Evolutionary conservation across 2,329 filamentous ascomycete genomes (phyloP), one percentile per base, ranked within the genome.

Genomic region (Alternaria sp.): DNA sequence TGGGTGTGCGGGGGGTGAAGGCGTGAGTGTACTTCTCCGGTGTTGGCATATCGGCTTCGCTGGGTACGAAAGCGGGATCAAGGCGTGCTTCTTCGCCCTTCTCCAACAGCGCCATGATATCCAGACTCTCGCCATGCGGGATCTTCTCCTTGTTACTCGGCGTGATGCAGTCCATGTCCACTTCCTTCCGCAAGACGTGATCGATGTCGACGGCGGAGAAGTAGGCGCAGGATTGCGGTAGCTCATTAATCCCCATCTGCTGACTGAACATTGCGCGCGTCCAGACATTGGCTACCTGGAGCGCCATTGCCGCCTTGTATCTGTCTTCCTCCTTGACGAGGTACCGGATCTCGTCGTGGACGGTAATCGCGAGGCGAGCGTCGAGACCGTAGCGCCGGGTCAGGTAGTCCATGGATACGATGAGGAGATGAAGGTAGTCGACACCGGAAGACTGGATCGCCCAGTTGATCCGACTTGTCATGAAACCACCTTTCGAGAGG

Each of bases 401-500:
- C 4, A 99, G 86, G 75, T 97, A 97, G 77, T 98, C 94, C 96
- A 99, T 99, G 13, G 89, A 86, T 3, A 98, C 88, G 67, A 99
- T 93, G 17, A 99, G 86, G 5, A 99, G 88, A 75, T 99, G 96
- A 2, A 99, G 87, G 79, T 99, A 99, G 79, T 99, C 96, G 5
- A 98, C 95, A 6, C 96, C 96, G 0, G 93, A 97, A 1, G 94
- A 97, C 75, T 99, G 96, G 71, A 99, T 98, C 4, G 96, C 96
- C 96, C 96, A 99, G 77, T 99, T 99, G 81, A 99, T 98, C 32
- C 96, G 90, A 17, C 92, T 96, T 1, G 96, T 97, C 83, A 99
- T 90, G 81, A 97, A 99, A 21, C 91, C 93, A 36, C 94, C 93
- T 75, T 93, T 96, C 79, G 87, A 92, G 72, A 99, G 90, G 75